phyloP scores from a whole-genome alignment of 169 alveolate genomes.

The Plasmodium billcollinsi region DNA sequence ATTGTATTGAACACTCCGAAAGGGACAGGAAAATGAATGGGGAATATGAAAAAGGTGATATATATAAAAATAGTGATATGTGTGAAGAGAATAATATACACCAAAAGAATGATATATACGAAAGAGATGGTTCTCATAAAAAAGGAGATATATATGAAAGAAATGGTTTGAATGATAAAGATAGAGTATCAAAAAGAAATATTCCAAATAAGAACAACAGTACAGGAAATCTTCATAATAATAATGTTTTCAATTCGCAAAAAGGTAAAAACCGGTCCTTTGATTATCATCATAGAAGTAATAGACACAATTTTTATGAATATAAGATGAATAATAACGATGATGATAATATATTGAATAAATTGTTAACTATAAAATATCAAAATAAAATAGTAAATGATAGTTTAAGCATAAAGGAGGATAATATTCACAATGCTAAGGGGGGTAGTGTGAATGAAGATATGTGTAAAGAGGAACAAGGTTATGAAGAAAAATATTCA shows the following conservation, averaged over 20 bases:
- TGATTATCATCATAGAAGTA: background rate
- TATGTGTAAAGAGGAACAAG: background rate
- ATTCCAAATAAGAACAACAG: background rate
- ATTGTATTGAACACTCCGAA: background rate
- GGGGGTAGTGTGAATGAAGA: background rate
- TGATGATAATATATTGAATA: conserved; percentile 33
- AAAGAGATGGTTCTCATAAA: background rate
- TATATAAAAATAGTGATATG: background rate
- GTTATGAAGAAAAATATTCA: background rate
- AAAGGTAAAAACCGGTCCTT: background rate
- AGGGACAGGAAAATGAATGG: background rate
- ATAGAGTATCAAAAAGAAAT: background rate
- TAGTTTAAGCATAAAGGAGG: background rate
- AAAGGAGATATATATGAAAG: background rate
- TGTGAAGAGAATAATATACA: no score
- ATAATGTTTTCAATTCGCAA: no score
- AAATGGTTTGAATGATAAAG: background rate
- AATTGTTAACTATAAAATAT: conserved; percentile 23
- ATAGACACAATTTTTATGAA: background rate
- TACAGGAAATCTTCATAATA: background rate
- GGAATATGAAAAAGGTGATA: background rate
- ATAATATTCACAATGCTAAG: background rate
- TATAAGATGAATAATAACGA: background rate
- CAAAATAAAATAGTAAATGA: conserved; percentile 18
- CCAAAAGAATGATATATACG: no score